Base-by-base conservation (phyloP, 352 stramenopile species). In the Phytophthora crassamura region DNA sequence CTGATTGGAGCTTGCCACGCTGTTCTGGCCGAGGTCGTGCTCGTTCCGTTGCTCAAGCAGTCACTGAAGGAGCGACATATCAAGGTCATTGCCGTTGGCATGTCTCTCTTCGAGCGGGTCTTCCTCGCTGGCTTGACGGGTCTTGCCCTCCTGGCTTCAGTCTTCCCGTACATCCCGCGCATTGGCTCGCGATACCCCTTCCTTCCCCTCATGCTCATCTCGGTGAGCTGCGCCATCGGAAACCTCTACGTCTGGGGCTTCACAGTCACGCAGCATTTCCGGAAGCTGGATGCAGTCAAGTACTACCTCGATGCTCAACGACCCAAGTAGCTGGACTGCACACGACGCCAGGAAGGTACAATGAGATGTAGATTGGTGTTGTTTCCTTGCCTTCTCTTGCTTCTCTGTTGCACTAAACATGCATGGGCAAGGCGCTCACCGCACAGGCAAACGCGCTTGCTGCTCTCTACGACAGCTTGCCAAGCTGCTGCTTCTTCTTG, bases 401-500 rank as follows among this genome's bases (percentile, higher is more conserved):
- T 55, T 49, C 52, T 46, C 12, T 55, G 46, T 12, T 61, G 30
- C 48, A 50, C 22, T 59, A 28, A 53, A 59, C 40, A 74, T 51
- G 60, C 49, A 74, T 43, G 58, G 40, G 36, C 50, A 65, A 67
- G 15, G 10, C 4, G n/a, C 56, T 30, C 46, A 42, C 58, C 38
- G 7, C 34, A 41, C 5, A 32, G 32, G 25, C 47, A 25, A 67
- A 62, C 20, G 22, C 35, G 0, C 33, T 63, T 55, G 49, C 47
- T 59, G 42, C 52, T 49, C 63, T 67, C 69, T 80, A 80, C 51
- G 64, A 76, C 35, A 91, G 67, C 64, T 95, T 95, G 59, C 87
- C 87, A 35, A 95, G 74, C 60, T 90, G 74, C 67, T 90, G 75
- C 71, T 94, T 95, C 67, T 87, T 92, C 76, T 90, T 87, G 69